Base-by-base conservation (phyloP, 2,329 filamentous ascomycete species). In the Knufia petricola region DNA sequence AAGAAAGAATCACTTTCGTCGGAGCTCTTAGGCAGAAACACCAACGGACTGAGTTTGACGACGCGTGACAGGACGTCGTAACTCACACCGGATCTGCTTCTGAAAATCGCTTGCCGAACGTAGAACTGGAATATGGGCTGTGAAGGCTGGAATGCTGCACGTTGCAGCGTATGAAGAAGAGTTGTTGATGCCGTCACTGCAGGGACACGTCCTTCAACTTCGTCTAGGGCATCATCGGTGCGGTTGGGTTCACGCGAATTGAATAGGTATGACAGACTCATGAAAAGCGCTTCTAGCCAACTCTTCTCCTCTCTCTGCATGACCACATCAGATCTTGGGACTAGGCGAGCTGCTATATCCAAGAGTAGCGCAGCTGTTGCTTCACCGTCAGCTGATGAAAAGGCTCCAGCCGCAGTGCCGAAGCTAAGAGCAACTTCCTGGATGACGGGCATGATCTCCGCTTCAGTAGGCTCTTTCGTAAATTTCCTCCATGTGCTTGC, bases 231-330 rank as follows among this genome's bases (percentile, higher is more conserved):
- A 36, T 6, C 6, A 13, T 17, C 49, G 7, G 54, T 50, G 1
- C 46, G 49, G 19, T 19, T 17, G 19, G 37, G n/a, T 20, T 9
- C 4, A 4, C 4, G 7, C 37, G 37, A 10, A 6, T 65, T 63
- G 28, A 71, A 60, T 20, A 71, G 57, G 49, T 70, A 64, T 6
- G 65, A 62, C 37, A 72, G 60, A 24, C 62, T 61, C 20, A 66
- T 63, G 48, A 75, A 74, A n/a, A 73, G 59, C 2, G 64, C 65
- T 56, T 74, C 71, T 43, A 77, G 57, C 72, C 73, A 76, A 12
- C 66, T 62, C 32, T 67, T 67, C 57, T 76, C 73, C 20, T 66
- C 59, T 6, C 65, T 65, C 54, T 70, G 66, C 31, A 66, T 61
- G 38, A 63, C 63, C 39, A 69, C 69, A 9, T 66, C 65, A 49